Conservation (phyloP, 306 rosid species). For the Citrullus amarus region DNA sequence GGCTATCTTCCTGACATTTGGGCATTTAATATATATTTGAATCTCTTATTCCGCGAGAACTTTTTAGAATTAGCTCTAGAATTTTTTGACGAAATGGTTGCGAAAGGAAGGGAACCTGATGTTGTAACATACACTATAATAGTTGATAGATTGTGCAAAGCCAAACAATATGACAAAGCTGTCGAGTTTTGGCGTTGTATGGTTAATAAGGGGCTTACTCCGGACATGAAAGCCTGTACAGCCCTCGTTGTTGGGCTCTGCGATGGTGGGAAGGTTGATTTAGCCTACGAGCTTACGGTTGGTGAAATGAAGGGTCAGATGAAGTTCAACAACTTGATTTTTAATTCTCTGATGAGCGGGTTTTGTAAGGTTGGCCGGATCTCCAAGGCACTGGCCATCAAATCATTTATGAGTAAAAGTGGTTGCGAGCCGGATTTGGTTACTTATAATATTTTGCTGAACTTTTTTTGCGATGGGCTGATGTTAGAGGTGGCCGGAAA, state of each 20-base stretch:
- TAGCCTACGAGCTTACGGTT: constrained; percentile 70
- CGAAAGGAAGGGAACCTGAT: constrained; percentile 57
- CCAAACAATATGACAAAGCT: constrained; percentile 34
- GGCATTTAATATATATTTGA: constrained; percentile 76
- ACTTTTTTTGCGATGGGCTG: constrained; percentile 65
- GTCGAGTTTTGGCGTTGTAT: constrained; percentile 43
- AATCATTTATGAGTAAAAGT: constrained; percentile 50
- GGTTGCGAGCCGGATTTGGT: constrained; percentile 76
- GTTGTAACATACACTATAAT: constrained; percentile 58
- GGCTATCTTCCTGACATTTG: constrained; percentile 70
- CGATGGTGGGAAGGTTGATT: constrained; percentile 61
- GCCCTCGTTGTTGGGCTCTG: constrained; percentile 76
- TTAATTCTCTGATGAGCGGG: constrained; percentile 64
- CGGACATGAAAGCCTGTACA: constrained; percentile 48
- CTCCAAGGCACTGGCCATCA: constrained; percentile 59
- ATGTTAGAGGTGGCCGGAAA: constrained; percentile 49
- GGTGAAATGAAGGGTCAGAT: constrained; percentile 43
- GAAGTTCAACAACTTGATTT: constrained; percentile 39
- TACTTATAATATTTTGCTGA: constrained; percentile 69
- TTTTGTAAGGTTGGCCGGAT: constrained; percentile 55
- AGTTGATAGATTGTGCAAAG: constrained; percentile 54
- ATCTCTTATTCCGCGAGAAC: constrained; percentile 41
- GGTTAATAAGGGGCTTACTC: constrained; percentile 42
- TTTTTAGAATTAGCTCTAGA: constrained; percentile 34
- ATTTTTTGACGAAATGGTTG: constrained; percentile 32